Conservation (phyloP, 2,329 filamentous ascomycete species). For the Ploettnerulaceae sp. region DNA sequence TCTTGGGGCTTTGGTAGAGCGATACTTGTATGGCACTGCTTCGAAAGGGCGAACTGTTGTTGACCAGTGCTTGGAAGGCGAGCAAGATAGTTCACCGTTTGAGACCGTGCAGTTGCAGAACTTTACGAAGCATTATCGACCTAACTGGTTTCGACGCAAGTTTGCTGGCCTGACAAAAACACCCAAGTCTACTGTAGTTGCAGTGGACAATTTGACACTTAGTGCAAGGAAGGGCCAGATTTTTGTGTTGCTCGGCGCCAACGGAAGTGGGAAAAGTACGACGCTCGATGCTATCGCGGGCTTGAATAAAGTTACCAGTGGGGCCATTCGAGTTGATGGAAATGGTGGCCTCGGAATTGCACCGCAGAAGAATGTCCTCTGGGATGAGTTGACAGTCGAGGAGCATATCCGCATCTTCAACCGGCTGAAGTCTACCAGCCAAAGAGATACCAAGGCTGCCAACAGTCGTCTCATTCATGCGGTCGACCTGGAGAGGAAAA, state of each 20-base stretch:
- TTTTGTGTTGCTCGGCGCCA: conserved; percentile 79
- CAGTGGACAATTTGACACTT: conserved; percentile 70
- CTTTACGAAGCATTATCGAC: conserved; percentile 75
- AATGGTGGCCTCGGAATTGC: conserved; percentile 79
- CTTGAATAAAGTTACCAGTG: conserved; percentile 69
- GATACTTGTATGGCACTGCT: conserved; percentile 68
- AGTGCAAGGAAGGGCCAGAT: conserved; percentile 74
- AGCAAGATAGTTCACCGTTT: conserved; percentile 9
- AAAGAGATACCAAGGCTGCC: conserved; percentile 51
- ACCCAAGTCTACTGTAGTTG: conserved; percentile 64
- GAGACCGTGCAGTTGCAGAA: conserved; percentile 63
- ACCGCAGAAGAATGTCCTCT: conserved; percentile 90
- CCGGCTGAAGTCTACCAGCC: conserved; percentile 62
- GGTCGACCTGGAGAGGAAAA: conserved; percentile 73
- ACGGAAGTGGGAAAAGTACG: conserved; percentile 86
- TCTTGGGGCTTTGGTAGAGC: conserved; percentile 69
- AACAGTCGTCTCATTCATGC: conserved; percentile 60
- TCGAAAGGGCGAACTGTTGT: conserved; percentile 55
- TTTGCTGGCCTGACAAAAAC: conserved; percentile 31
- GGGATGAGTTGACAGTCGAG: conserved; percentile 80
- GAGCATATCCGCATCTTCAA: conserved; percentile 86
- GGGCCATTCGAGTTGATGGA: conserved; percentile 71
- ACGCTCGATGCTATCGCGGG: conserved; percentile 86
- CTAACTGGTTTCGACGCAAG: conserved; percentile 54
- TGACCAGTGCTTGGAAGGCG: conserved; percentile 29